Base-by-base conservation (phyloP, 2,329 filamentous ascomycete species). In the Lecanoromycetidae sp. region DNA sequence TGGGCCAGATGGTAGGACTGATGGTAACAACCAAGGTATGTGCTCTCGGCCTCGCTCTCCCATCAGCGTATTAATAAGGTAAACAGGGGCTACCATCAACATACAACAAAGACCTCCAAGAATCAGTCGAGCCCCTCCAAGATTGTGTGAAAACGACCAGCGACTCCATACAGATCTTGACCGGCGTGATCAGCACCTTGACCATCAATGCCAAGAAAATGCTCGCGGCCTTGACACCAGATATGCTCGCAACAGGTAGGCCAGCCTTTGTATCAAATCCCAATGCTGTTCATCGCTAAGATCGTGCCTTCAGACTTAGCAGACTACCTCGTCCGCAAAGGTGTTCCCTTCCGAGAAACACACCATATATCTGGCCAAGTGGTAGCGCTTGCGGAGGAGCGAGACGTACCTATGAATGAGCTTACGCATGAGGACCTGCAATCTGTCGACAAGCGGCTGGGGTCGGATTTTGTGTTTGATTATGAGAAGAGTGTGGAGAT, bases 21-120 rank as follows among this genome's bases (percentile, higher is more conserved):
- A 86, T 86, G 75, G 80, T 80, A 68, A 84, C 79, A 30, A 72
- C 19, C 22, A 37, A 41, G 26, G 38, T 41, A 20, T 3, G 19
- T n/a, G 10, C 27, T 13, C 15, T 20, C 13, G 5, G 23, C 27
- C 32, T 10, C n/a, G 23, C 33, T 22, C 35, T 12, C 23, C 38
- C 44, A 48, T 22, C 2, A 5, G 4, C 27, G 5, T 37, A 58
- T 27, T 41, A 8, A 41, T 10, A 17, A 12, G 6, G 51, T n/a
- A 65, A 80, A 63, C 82, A 83, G 64, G 82, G 82, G 47, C 75
- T 91, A 23, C 84, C 85, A 2, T 83, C 76, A 35, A 87, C 83
- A 3, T 93, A 93, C 71, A 90, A 93, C 71, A 94, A 93, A 67
- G 86, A 94, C 63, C 66, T 93, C n/a, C 86, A 94, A 66, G 87